Base-by-base conservation (phyloP, 2,329 filamentous ascomycete genomes). In the Keithomyces neogunnii region DNA sequence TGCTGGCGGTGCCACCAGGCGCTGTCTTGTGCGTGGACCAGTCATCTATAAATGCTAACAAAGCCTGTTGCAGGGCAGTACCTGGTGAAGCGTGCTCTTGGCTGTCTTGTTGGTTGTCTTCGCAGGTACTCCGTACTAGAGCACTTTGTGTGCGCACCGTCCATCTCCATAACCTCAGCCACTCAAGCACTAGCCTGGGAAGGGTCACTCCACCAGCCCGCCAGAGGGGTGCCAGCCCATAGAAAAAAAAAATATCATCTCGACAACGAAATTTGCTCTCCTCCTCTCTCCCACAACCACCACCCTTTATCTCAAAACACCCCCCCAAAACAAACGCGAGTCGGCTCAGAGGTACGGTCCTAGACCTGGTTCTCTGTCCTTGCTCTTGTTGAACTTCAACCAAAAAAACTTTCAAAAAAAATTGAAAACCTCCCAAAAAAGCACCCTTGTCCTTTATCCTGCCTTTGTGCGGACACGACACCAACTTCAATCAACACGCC, bases 311-410 rank as follows among this genome's bases (percentile, higher is more conserved):
- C 67, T 65, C 71, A 71, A 65, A 63, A 63, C 62, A 60, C 61
- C 66, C 19, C 19, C 19, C 65, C 68, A 63, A 67, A 54, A 69
- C 66, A 70, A 71, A 69, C 68, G 69, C 68, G 66, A 71, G 66
- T 63, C 66, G 71, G 72, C 73, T 73, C 74, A 74, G 75, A 74
- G 77, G 76, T 77, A 74, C 77, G 75, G 71, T 73, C 70, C 67
- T 75, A 74, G 76, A 77, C 72, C 76, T 75, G 71, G 66, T 73
- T 77, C 73, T 78, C 75, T 81, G 77, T 77, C 75, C 77, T 78
- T 74, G 71, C 72, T 73, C 74, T 72, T 75, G 71, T 72, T 72
- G 65, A 61, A 65, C 68, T 69, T 66, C 68, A 67, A 69, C 65
- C 72, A 71, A 59, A 78, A 78, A 77, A 70, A 69, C 69, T 70